Evolutionary conservation across 331 rosid genomes (phyloP), one percentile per base, ranked within the genome.

Genomic region (Pyracantha coccinea): DNA sequence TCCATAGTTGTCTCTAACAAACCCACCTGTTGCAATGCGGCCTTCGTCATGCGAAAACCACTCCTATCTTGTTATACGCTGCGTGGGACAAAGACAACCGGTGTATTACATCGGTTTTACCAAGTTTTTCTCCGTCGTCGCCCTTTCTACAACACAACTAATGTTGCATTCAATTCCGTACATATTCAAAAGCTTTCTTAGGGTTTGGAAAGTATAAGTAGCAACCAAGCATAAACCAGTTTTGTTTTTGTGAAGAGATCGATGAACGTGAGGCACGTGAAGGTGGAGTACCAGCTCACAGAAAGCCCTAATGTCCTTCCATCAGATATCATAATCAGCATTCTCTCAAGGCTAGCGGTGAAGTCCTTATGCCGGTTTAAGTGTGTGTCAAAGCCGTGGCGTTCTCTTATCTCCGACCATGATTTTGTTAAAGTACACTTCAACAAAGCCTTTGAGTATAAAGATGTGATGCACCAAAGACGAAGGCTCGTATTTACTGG

Each of bases 301-400:
- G 66, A 28, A 27, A 61, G 29, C 66, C 66, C 71, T 7, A 64
- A 4, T 27, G 35, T 16, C 7, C 81, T 62, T 9, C 76, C 71
- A 6, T 11, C 15, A 24, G 81, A 62, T 12, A 31, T 70, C 24
- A 32, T 77, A 68, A 19, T 4, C 2, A 50, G 32, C 15, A 50
- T 77, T 20, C 76, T 77, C 7, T 10, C 28, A 9, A 28, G 58
- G 31, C 65, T 77, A 3, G n/a, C 54, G 6, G 76, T 70, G 4
- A 70, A 69, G 66, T 73, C 73, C 47, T 8, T 77, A 29, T 27
- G 45, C 44, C 76, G 76, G 50, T 70, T 61, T 57, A 77, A 69
- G 57, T 47, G 76, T 14, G 47, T 70, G 15, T 45, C 64, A 17
- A 77, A 60, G 41, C n/a, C 65, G 11, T 69, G 71, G 76, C 17